Percentiles rank a stretch among this genome's conserved stretches.
phyloP scores from a whole-genome alignment of 2,329 filamentous ascomycete genomes.

The Aspergillus uvarum region DNA sequence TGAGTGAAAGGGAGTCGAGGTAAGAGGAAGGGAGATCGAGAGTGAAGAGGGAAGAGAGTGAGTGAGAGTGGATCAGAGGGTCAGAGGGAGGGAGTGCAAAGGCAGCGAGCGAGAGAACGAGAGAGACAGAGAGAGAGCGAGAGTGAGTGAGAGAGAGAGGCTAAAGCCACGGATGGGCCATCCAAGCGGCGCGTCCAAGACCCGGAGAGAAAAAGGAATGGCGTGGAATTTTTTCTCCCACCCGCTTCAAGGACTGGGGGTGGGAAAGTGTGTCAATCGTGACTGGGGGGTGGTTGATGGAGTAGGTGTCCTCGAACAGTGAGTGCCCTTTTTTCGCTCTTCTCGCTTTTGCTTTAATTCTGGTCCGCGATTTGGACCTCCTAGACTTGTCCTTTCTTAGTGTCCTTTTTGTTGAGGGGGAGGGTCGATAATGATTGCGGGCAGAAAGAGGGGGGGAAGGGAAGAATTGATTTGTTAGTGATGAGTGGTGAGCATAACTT shows the following conservation, averaged over 20 bases:
- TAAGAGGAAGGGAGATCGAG: slow-evolving; percentile 6
- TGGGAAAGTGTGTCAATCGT: slow-evolving; percentile 1
- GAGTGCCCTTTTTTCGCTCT: not conserved
- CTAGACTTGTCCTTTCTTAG: not conserved
- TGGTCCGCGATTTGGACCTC: not conserved
- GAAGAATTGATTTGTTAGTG: not conserved
- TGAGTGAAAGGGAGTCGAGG: not conserved
- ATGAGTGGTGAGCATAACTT: not conserved
- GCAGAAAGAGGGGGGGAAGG: not conserved
- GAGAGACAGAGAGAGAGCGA: slow-evolving; percentile 13
- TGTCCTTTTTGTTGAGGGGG: not conserved
- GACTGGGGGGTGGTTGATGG: not conserved
- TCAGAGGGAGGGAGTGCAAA: slow-evolving; percentile 16
- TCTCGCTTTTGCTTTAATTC: not conserved
- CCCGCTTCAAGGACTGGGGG: slow-evolving; percentile 15
- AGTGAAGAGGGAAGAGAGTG: slow-evolving; percentile 12
- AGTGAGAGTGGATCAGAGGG: slow-evolving; percentile 11
- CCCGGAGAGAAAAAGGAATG: slow-evolving; percentile 28
- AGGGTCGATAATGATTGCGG: not conserved
- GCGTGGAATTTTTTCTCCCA: slow-evolving; percentile 24
- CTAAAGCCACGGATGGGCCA: slow-evolving; percentile 28
- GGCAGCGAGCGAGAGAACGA: slow-evolving; percentile 14
- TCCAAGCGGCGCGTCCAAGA: slow-evolving; percentile 27
- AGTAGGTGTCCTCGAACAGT: not conserved
- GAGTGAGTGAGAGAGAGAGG: slow-evolving; percentile 16